These are phyloP conservation scores for Skeletonema marinoi DNA, from an alignment of 108 stramenopile species.

Conservation along the genomic window DNA sequence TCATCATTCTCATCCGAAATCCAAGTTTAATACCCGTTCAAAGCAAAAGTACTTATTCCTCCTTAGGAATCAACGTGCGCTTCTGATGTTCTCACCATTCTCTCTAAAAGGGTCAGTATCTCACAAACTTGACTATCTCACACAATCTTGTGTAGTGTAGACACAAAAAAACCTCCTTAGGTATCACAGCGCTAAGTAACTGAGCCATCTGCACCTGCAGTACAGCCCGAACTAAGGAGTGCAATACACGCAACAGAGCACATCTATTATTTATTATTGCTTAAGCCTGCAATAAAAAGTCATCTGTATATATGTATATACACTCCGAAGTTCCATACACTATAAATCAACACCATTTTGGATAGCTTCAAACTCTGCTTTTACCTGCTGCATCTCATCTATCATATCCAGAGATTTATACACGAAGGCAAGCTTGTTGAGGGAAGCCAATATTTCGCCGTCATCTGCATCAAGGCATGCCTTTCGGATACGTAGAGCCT, in stretches of 20 bases:
- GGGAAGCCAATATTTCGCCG: conserved; percentile 45
- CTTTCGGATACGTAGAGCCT: conserved; percentile 48
- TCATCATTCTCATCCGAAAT: background rate
- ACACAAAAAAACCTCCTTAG: no score
- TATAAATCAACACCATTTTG: conserved; percentile 13
- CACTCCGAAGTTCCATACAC: no score
- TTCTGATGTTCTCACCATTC: no score
- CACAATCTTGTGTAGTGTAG: no score
- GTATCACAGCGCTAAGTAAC: no score
- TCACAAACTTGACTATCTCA: no score
- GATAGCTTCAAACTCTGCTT: conserved; percentile 40
- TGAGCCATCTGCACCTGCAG: no score
- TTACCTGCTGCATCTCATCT: conserved; percentile 43
- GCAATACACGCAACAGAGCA: background rate
- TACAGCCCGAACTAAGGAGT: no score
- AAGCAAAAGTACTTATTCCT: no score
- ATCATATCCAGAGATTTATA: conserved; percentile 47
- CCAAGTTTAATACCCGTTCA: no score
- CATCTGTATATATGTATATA: background rate
- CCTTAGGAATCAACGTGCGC: no score
- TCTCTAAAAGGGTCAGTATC: no score
- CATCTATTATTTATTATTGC: background rate
- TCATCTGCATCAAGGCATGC: conserved; percentile 37
- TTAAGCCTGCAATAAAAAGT: background rate
- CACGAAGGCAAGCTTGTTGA: conserved; percentile 55